Evolutionary conservation across 306 rosid genomes (phyloP).

Genomic region (Oxytropis ochrocephala): DNA sequence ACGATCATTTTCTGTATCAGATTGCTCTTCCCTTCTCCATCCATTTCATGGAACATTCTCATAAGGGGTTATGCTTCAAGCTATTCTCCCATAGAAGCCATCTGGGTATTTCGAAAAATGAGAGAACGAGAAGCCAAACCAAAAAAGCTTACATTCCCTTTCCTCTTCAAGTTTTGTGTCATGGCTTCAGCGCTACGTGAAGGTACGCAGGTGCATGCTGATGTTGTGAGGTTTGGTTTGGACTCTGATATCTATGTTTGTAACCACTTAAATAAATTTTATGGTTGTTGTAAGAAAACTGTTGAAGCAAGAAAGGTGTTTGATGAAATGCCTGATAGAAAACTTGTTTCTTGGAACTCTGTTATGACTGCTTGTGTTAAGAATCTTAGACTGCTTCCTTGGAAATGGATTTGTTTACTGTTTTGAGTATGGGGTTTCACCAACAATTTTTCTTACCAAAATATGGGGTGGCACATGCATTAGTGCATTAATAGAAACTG

Average conservation of each 20-base stretch:
- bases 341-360: slow-evolving; percentile 79
- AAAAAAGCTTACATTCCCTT: slow-evolving; percentile 66
- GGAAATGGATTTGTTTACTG: slow-evolving; percentile 68
- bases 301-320: slow-evolving; percentile 39
- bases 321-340: slow-evolving; percentile 59
- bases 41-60: slow-evolving; percentile 67
- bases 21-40: too few species aligned
- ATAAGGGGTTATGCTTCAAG: slow-evolving; percentile 63
- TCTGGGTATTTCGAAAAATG: slow-evolving; percentile 52
- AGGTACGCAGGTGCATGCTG: slow-evolving; percentile 62
- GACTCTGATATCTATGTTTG: slow-evolving; percentile 60
- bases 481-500: slow-evolving; percentile 54
- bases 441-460: slow-evolving; percentile 63
- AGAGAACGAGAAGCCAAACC: slow-evolving; percentile 39
- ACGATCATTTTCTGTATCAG: too few species aligned
- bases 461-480: slow-evolving; percentile 95
- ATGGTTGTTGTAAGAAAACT: slow-evolving; percentile 62
- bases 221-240: slow-evolving; percentile 54
- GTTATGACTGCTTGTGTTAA: slow-evolving; percentile 68
- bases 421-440: slow-evolving; percentile 75
- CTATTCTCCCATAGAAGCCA: slow-evolving; percentile 41
- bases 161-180: slow-evolving; percentile 67
- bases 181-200: slow-evolving; percentile 25
- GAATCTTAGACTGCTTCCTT: slow-evolving; percentile 86
- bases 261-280: slow-evolving; percentile 54